Base-by-base conservation (phyloP, 2,329 filamentous ascomycete genomes). In the Thielaviopsis ethacetica region DNA sequence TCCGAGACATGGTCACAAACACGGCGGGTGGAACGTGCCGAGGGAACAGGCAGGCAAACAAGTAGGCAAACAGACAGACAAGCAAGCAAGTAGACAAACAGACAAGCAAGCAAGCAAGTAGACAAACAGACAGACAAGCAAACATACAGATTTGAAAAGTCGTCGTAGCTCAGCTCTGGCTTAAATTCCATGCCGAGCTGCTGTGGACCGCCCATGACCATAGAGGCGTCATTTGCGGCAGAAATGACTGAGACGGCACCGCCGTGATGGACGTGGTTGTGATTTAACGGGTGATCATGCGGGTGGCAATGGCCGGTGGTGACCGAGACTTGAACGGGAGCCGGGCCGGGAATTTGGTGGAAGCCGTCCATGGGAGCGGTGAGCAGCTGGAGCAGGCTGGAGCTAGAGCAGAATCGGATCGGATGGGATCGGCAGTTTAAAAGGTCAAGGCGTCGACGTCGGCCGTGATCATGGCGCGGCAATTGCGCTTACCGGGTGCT, bases 361-460 rank as follows among this genome's bases (percentile, higher is more conserved):
- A 56, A 59, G 44, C 53, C 58, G 22, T 59, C 53, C 58, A 59
- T 59, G 49, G 30, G 30, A 34, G 30, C 50, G 21, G 50, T 22
- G 21, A 26, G 24, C 24, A 34, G 30, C 30, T 4, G 30, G 10
- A 34, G 10, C 30, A 10, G 30, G 30, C 30, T 34, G 30, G 7
- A 10, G 30, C 30, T 34, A 12, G 10, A 12, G 2, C 30, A 9
- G 10, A 26, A 26, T 26, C 24, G 24, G 6, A 26, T 26, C 24
- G 24, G 10, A 12, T 12, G 5, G 30, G 10, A 34, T 34, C 30
- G 10, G 10, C 7, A 34, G 30, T 34, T 9, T 34, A 34, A 34
- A 34, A 34, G 6, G 30, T 34, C 30, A 34, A 34, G 30, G 30
- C 30, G 30, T 34, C 30, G 10, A 34, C 10, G 30, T 6, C 30